Evolutionary conservation across 139 green algal species (phyloP), one percentile per base, ranked within the genome.

Genomic region (Chlorella vulgaris): DNA sequence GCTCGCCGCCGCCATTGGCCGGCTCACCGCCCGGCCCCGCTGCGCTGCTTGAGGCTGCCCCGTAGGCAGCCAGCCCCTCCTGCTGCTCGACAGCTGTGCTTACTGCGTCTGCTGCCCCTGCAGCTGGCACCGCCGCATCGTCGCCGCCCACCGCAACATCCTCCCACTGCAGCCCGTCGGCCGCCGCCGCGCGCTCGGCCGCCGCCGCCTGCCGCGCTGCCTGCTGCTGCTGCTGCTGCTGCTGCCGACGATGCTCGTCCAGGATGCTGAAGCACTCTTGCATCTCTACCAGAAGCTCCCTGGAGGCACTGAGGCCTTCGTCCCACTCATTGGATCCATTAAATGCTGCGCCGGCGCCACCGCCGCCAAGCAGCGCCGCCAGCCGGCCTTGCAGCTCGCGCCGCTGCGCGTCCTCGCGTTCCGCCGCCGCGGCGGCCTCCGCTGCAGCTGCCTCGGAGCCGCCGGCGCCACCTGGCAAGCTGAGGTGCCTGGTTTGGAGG

Each of bases 111-210:
- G 24, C 38, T 58, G 38, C 31, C 0, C 43, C 0, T 8, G 70
- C 47, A 26, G n/a, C 69, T 8, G 36, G 19, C 28, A 6, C 36
- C 18, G 66, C 66, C n/a, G 66, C 26, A 24, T 39, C 73, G 1
- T n/a, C 55, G 47, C 13, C 47, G 15, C 35, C 70, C 4, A 26
- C 69, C 21, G 51, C 81, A 38, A 85, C 39, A 21, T 85, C 81
- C 76, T 85, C 81, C 81, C 81, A 85, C 6, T 85, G 38, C 70
- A 80, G 4, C n/a, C 33, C 81, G 13, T 74, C 71, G 74, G 24
- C 31, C 29, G 68, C 51, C 8, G 28, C 28, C 7, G 40, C 29
- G 8, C 2, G 31, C 31, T 47, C 63, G 10, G 66, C 69, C 26
- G 33, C 50, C 39, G 69, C 40, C 24, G 50, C 42, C 50, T 19